Base-by-base conservation (phyloP, 2,329 filamentous ascomycete genomes). In the Aspergillus japonicus region DNA sequence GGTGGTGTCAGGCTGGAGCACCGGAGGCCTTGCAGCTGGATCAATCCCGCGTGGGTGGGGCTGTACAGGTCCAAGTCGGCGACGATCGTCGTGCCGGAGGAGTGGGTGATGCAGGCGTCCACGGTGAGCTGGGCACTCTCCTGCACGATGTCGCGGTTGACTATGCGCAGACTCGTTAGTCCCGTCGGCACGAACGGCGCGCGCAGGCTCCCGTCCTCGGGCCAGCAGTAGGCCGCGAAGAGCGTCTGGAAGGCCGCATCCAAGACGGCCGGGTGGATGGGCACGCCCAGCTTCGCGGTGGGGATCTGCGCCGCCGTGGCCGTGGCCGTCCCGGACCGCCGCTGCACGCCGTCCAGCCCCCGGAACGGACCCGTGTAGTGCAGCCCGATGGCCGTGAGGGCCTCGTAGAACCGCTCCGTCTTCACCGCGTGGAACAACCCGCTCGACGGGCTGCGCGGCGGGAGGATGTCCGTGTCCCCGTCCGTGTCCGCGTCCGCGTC, bases 171-270 rank as follows among this genome's bases (percentile, higher is more conserved):
- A 12, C n/a, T n/a, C 12, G 23, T 4, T 0, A 47, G 19, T 4
- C 44, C n/a, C 5, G 56, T 57, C 29, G 56, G 56, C 33, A 57
- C 56, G 39, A 29, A 29, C 26, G 26, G 26, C 26, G 26, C 26
- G 26, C 26, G 26, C 26, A 29, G 26, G 3, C 26, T 29, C 26
- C 26, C 26, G 26, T 29, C 26, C 26, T 29, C 26, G 1, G 26
- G 26, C 26, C 26, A 29, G 26, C 26, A 29, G 26, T 29, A 29
- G 26, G 26, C 26, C 8, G 26, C 26, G 26, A 29, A 29, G 2
- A 29, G 26, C 7, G 26, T 29, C 26, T 29, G 26, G 26, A 29
- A 29, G 26, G 26, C 26, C 5, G 26, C 26, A 8, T 29, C 26
- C 26, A 29, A 8, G 1, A 8, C 26, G 0, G 26, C 26, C 5